Evolutionary conservation across 2,329 filamentous ascomycete species (phyloP), one percentile per base, ranked within the genome.

Genomic region (Fusarium nygamai): DNA sequence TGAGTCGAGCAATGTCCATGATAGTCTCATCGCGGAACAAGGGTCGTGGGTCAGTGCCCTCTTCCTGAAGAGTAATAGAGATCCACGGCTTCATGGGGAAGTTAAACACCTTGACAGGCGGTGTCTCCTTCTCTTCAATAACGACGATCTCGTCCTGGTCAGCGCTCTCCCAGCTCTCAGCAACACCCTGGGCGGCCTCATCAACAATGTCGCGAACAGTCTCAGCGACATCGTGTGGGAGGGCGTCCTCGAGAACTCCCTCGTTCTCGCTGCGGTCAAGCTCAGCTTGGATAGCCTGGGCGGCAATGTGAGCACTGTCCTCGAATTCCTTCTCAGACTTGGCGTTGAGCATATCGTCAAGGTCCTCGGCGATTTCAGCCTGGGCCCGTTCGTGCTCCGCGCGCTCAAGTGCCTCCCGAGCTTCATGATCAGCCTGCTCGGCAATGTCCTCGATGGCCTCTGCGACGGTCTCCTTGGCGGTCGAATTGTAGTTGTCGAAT

Each of bases 21-120:
- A 98, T 92, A 48, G 92, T 89, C 75, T 96, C 93, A 65, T 94
- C 91, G 43, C 92, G 92, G 82, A 98, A 92, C 58, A 87, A 84
- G 8, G 92, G 88, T 22, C 89, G 88, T 33, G 87, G 82, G 67
- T 90, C 86, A 20, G 88, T 83, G 68, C 87, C 83, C 69, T 87
- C 83, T 73, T 89, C 85, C 81, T 90, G 86, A 77, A 98, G 89
- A 19, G 90, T 91, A 80, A 99, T 96, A 27, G 95, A 93, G 74
- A 97, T 95, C 88, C 97, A 99, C 8, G 96, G 96, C 82, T 93
- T 94, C 92, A 99, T 94, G 22, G 96, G 96, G 82, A 99, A 98
- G 82, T 97, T 97, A 86, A 94, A 96, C 53, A 98, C 95, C 80
- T 90, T 92, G 74, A 98, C 91, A 33, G 91, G 88, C 51, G 87